These are phyloP conservation scores for Silene conica DNA, from an alignment of 148 eudicot species.

Conservation along the genomic window DNA sequence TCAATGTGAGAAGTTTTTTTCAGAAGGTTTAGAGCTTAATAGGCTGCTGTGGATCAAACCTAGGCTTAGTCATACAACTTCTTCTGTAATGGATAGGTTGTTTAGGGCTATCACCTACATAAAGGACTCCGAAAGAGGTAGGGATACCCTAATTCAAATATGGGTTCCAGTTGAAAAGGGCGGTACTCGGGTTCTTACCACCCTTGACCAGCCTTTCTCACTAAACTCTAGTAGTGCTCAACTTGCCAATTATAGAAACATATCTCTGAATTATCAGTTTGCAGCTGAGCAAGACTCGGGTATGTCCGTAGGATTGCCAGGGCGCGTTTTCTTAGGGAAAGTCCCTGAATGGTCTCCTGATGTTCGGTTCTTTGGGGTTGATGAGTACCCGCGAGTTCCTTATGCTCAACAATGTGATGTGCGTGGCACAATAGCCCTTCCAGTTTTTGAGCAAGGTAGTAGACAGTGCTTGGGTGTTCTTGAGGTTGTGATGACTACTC, in stretches of 20 bases:
- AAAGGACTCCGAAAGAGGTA: slow-evolving; percentile 45
- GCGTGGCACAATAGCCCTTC: slow-evolving; percentile 81
- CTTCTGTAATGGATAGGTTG: slow-evolving; percentile 62
- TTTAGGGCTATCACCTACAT: slow-evolving; percentile 50
- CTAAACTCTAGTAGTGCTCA: slow-evolving; percentile 48
- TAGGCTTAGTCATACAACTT: slow-evolving; percentile 23
- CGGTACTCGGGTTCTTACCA: slow-evolving; percentile 53
- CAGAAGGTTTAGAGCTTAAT: slow-evolving; percentile 44
- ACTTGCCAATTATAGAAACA: slow-evolving; percentile 57
- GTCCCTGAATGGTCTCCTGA: slow-evolving; percentile 98
- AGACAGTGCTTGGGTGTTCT: slow-evolving; percentile 77
- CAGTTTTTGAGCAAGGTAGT: slow-evolving; percentile 85
- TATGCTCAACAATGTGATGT: slow-evolving; percentile 74
- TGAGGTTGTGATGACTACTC: slow-evolving; percentile 77
- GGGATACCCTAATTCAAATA: slow-evolving; percentile 62
- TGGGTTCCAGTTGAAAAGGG: slow-evolving; percentile 73
- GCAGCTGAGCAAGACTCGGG: slow-evolving; percentile 56
- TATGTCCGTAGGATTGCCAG: slow-evolving; percentile 62
- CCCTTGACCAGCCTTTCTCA: slow-evolving; percentile 59
- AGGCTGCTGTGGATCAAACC: slow-evolving; percentile 71
- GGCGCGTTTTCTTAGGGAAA: slow-evolving; percentile 63
- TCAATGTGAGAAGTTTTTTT: slow-evolving; percentile 26
- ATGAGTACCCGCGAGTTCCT: slow-evolving; percentile 75
- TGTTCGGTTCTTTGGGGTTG: slow-evolving; percentile 66
- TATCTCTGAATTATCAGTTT: slow-evolving; percentile 63